A percentile compares a stretch with the other conserved stretches of the same genome.
phyloP scores from a whole-genome alignment of 148 eudicot species.

The Camellia sinensis region DNA sequence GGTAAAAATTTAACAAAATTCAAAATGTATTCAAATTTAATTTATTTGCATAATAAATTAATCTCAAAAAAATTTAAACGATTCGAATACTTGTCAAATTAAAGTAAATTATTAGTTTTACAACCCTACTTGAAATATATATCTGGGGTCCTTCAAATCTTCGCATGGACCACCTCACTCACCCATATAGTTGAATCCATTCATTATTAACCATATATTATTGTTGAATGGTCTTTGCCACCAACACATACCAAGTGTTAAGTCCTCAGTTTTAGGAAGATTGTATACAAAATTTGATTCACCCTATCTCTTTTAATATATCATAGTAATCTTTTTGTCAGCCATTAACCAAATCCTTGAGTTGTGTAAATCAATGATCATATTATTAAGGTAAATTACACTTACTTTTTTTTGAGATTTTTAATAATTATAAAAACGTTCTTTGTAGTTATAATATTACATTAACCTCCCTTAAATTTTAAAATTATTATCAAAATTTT shows the following conservation, averaged over 20 bases:
- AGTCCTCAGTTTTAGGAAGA: conserved; percentile 8
- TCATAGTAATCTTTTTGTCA: conserved; percentile 6
- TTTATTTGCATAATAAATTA: no score
- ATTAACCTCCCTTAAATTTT: no score
- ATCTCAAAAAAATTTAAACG: no score
- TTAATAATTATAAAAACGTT: no score
- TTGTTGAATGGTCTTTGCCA: not conserved
- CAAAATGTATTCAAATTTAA: no score
- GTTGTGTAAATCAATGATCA: not conserved
- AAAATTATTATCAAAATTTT: no score
- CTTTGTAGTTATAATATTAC: no score
- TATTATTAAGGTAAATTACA: not conserved
- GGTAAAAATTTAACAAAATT: no score
- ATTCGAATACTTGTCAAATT: no score
- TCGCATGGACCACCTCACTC: not conserved
- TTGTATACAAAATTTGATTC: not conserved
- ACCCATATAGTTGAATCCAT: not conserved
- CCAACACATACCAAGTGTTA: conserved; percentile 5
- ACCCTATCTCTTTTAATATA: not conserved
- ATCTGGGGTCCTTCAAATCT: no score
- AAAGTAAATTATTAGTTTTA: no score
- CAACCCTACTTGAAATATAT: not conserved
- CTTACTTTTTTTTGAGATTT: no score
- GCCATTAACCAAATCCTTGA: not conserved
- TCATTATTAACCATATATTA: not conserved